Evolutionary conservation across 2,329 filamentous ascomycete species (phyloP), one percentile per base, ranked within the genome.

Genomic region (Fonsecaea multimorphosa): DNA sequence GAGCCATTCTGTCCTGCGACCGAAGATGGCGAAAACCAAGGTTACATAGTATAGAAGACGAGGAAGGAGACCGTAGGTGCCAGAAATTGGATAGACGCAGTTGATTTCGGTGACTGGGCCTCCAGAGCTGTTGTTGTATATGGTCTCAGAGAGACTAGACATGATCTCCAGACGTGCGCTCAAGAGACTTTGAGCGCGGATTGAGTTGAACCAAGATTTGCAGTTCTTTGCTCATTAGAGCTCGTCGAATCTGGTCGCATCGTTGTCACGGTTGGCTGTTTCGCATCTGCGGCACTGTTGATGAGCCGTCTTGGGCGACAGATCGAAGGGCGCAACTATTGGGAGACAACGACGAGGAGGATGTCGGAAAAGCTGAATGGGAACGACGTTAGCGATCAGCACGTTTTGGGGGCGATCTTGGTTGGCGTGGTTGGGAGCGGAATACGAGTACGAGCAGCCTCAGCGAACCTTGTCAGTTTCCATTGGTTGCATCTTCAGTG

Each of bases 11-110:
- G 70, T 69, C n/a, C 66, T 66, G 9, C 70, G 68, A 27, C 71
- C 72, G 53, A 74, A 67, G 57, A 75, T 73, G 19, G 72, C 72
- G 52, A 74, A 70, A 22, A 73, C 56, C 6, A 75, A 71, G 7
- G 72, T 71, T 24, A 70, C 65, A 63, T 74, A 74, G 68, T 73
- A 75, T 8, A 75, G 62, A 14, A 74, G 52, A 27, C 73, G 72
- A 22, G 68, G 68, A 7, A 74, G 72, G 22, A 72, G 61, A 52
- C 72, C 71, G 54, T 75, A 74, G 51, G 69, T 64, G n/a, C 73
- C 72, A 24, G 72, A 71, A n/a, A 74, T 69, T 12, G 69, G 61
- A 29, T 69, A 72, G 51, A 71, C 67, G 58, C 70, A 71, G 61
- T 65, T 65, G 52, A 67, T 63, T 6, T 64, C 57, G 27, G 56